Conservation (phyloP, 345 rosid genomes). For the Bruguiera sexangula region DNA sequence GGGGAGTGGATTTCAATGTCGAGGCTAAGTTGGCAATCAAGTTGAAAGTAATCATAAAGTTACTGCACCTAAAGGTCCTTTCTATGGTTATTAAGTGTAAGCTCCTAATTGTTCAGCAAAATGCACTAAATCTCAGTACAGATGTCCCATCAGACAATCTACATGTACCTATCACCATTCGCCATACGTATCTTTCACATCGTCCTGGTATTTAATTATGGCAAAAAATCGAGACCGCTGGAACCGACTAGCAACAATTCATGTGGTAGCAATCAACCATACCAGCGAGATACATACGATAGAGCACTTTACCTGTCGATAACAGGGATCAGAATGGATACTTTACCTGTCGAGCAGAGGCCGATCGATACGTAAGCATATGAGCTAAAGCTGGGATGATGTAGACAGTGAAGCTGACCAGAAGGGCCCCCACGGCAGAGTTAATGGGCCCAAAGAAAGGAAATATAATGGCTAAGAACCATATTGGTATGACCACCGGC, state of each 20-base stretch:
- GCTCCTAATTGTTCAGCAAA: background rate
- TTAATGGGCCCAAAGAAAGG: constrained; percentile 91
- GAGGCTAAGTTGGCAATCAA: background rate
- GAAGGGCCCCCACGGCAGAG: constrained; percentile 80
- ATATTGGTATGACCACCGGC: constrained; percentile 78
- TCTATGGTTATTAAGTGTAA: too few species aligned
- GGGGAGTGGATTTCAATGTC: constrained; percentile 2
- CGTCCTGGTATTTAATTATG: background rate
- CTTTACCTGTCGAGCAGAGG: constrained; percentile 62
- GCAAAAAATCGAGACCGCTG: background rate
- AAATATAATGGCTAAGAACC: constrained; percentile 83
- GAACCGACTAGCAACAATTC: background rate
- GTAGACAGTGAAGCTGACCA: constrained; percentile 88
- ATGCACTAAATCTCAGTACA: background rate
- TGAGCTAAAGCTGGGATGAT: constrained; percentile 82
- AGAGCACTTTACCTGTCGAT: constrained; percentile 43
- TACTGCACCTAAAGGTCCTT: too few species aligned
- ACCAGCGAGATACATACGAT: constrained; percentile 6
- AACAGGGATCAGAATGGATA: too few species aligned
- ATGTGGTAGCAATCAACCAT: background rate
- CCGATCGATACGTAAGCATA: constrained; percentile 66
- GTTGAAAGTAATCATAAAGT: background rate
- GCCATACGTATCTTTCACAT: background rate
- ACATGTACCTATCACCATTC: background rate
- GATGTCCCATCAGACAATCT: background rate